A percentile compares a stretch with the other conserved stretches of the same genome.
Conservation (phyloP, 768 basidiomycete genomes). For the Hygrocybe coccinea region DNA sequence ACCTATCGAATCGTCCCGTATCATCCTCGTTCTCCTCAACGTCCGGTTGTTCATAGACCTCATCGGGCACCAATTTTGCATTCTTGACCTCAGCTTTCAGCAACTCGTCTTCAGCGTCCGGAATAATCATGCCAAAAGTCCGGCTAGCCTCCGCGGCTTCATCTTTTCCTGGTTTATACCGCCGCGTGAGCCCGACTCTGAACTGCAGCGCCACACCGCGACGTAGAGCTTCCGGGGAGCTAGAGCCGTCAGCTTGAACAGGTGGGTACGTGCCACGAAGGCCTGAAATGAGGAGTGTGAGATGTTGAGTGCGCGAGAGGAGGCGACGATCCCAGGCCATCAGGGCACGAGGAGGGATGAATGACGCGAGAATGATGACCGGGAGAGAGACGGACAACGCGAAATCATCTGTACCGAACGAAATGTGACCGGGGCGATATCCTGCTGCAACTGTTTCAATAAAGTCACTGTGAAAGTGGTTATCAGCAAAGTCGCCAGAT, state of each 20-base stretch:
- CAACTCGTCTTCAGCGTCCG: constrained; percentile 28
- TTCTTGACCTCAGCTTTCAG: constrained; percentile 23
- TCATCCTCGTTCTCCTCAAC: constrained; percentile 28
- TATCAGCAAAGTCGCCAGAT: neutral
- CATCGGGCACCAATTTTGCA: constrained; percentile 19
- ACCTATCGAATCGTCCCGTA: constrained; percentile 48
- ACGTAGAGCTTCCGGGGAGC: constrained; percentile 31
- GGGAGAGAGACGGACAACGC: constrained; percentile 55
- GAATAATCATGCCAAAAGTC: constrained; percentile 44
- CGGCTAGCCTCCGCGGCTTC: constrained; percentile 46
- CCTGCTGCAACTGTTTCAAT: constrained; percentile 51
- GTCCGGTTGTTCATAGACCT: constrained; percentile 12
- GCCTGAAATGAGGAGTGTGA: constrained; percentile 63
- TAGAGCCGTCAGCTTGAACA: constrained; percentile 40
- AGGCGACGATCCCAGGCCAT: constrained; percentile 72
- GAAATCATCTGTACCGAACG: constrained; percentile 47
- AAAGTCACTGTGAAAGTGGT: constrained; percentile 45
- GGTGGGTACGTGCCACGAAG: constrained; percentile 52
- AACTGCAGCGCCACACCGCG: constrained; percentile 42
- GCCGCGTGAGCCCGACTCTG: constrained; percentile 54
- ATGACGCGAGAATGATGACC: constrained; percentile 44
- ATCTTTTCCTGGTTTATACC: constrained; percentile 56
- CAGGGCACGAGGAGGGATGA: constrained; percentile 58
- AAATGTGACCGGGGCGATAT: constrained; percentile 57
- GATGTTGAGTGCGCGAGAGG: constrained; percentile 50